These are phyloP conservation scores for Clonostachys rosea DNA, from an alignment of 2,329 filamentous ascomycete species.

Conservation along the genomic window DNA sequence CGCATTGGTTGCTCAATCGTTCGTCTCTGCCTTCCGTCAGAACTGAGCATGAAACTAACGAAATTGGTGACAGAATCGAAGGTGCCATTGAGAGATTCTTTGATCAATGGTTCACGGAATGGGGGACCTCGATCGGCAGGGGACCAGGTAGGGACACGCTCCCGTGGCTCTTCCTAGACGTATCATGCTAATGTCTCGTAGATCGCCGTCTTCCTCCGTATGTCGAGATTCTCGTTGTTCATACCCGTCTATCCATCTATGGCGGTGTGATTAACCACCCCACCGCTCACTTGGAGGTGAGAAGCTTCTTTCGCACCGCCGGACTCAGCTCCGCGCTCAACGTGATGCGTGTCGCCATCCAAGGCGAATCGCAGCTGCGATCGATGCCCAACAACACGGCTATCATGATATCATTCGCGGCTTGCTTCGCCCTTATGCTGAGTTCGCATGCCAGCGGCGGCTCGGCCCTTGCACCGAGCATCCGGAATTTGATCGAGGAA, in stretches of 20 bases:
- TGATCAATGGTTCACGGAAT: conserved; percentile 59
- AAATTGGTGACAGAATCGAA: conserved; percentile 35
- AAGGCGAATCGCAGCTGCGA: conserved; percentile 63
- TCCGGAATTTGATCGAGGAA: conserved; percentile 62
- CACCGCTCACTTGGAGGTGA: conserved; percentile 65
- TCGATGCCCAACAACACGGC: conserved; percentile 78
- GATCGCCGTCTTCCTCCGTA: conserved; percentile 62
- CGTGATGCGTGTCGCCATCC: conserved; percentile 68
- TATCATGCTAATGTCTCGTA: conserved; percentile 7
- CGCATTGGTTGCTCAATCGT: conserved; percentile 47
- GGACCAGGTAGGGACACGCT: conserved; percentile 36
- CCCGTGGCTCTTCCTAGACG: conserved; percentile 5
- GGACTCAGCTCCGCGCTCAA: conserved; percentile 70
- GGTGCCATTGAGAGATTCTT: conserved; percentile 62
- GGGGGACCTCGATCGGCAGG: conserved; percentile 52
- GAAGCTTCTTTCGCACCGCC: conserved; percentile 68
- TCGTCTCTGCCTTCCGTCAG: conserved; percentile 6
- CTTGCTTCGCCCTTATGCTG: conserved; percentile 63
- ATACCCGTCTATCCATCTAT: conserved; percentile 71
- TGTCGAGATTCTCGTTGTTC: conserved; percentile 69
- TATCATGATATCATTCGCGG: conserved; percentile 75
- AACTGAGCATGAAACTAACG: conserved; percentile 8
- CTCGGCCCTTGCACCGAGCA: conserved; percentile 56
- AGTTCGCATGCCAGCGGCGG: conserved; percentile 53
- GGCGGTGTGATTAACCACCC: conserved; percentile 71